Base-by-base conservation (phyloP, 192 early-diverging fungal genomes). In the Ambispora gerdemannii region DNA sequence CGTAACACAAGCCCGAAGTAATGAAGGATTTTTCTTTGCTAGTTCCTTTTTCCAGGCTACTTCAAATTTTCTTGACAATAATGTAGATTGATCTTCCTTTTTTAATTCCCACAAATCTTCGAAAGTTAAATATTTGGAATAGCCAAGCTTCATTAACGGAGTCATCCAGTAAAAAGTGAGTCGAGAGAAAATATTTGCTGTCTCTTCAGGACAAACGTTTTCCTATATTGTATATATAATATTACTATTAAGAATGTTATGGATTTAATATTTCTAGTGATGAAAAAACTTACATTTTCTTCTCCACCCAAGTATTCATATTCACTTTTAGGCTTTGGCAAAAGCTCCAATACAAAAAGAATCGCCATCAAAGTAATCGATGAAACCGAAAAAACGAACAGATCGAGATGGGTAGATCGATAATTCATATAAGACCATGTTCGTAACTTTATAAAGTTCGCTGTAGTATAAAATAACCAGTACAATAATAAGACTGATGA, bases 121-220 rank as follows among this genome's bases (percentile, higher is more conserved):
- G 73, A 84, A 80, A 1, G 78, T 80, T 63, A 95, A 79, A 36
- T 87, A 90, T 72, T 92, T 92, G 30, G 77, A 70, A 63, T 85
- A 88, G 2, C 94, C 95, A 36, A 88, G 75, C 51, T 89, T 87
- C 78, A 98, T 91, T 64, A 97, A 70, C 15, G 87, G 84, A 51
- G 90, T 88, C 86, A 98, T 91, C 96, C 96, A 98, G 31, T 86
- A 78, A 77, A 97, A 98, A 2, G 90, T 87, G 0, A 94, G 71
- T 13, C 82, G 82, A 31, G 89, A 91, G 70, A 95, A 95, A 22
- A 98, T 85, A 74, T 92, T 91, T 52, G 94, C 88, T 11, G 78
- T 84, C 22, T 87, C 88, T 71, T 96, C 95, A 4, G 94, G 93
- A 52, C 82, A 83, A 22, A 58, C 56, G 13, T 73, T 72, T 70